Conservation (phyloP, 148 eudicot genomes). For the Rhododendron ferrugineum region DNA sequence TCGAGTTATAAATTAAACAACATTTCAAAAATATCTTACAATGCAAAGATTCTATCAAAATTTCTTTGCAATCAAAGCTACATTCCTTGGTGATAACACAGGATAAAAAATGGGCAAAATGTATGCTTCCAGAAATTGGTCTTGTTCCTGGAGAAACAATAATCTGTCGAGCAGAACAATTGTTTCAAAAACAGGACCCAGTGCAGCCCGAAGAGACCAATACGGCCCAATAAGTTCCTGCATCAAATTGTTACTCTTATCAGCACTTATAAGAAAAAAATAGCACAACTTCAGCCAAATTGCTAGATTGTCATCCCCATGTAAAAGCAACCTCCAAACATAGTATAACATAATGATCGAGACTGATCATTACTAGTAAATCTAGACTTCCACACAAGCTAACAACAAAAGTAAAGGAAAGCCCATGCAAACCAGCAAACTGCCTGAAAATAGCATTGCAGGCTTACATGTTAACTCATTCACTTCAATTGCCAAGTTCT, state of each 20-base stretch:
- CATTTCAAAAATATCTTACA: not conserved
- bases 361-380: not conserved
- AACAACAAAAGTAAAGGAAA: not conserved
- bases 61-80: slow-evolving; percentile 73
- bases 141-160: slow-evolving; percentile 83
- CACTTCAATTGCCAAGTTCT: too few relatives aligned
- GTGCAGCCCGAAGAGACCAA: slow-evolving; percentile 87
- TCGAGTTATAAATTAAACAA: not conserved
- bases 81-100: slow-evolving; percentile 70
- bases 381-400: not conserved
- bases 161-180: slow-evolving; percentile 78
- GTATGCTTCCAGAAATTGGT: slow-evolving; percentile 32
- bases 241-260: slow-evolving; percentile 15
- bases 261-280: not conserved
- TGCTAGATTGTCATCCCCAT: not conserved
- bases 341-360: not conserved
- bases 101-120: slow-evolving; percentile 84
- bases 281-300: not conserved
- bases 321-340: not conserved
- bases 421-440: not conserved
- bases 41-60: slow-evolving; percentile 16
- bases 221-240: slow-evolving; percentile 88
- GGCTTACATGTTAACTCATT: not conserved
- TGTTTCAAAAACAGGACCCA: slow-evolving; percentile 87
- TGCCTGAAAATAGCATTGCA: not conserved